Base-by-base conservation (phyloP, 1,284 basidiomycete species). In the Microbotryomycetes sp. region DNA sequence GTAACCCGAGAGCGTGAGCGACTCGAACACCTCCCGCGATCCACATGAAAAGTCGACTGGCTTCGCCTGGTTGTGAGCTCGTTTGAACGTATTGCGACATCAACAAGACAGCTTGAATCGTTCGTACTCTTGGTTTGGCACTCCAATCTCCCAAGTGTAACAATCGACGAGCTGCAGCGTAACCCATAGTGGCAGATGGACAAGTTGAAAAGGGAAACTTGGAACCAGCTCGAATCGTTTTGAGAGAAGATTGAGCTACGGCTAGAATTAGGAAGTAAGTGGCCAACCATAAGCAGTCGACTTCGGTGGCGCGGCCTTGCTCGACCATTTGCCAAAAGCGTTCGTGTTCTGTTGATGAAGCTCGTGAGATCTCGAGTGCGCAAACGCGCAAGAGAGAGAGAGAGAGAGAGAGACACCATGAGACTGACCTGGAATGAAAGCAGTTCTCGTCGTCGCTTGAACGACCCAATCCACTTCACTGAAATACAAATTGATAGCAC, bases 231-330 rank as follows among this genome's bases (percentile, higher is more conserved):
- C 48, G 59, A 32, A 49, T 60, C 54, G 22, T 64, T 53, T 64
- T 66, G 54, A 26, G 42, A 54, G 26, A 36, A 6, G 28, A 32
- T 19, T 23, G 22, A 3, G 30, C 26, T 6, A 54, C 25, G 9
- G 4, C 12, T 28, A 65, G 46, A 16, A 68, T 61, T 7, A 64
- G 45, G 29, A 54, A 59, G 23, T 57, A 52, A 4, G 63, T 25
- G 3, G 59, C 62, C 2, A 70, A 49, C 68, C 68, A 70, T 3
- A 67, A 54, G 22, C 64, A 64, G 25, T 68, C 66, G 25, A 70
- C 59, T 47, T 68, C 64, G 26, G 61, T 46, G 12, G 49, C 45
- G 16, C 66, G 48, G 1, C 68, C 68, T 2, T 26, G 23, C 19
- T 61, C 62, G 25, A 30, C 45, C 66, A 69, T 65, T 31, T 67